Conservation (phyloP, 306 rosid species). For the Trifolium subterraneum region DNA sequence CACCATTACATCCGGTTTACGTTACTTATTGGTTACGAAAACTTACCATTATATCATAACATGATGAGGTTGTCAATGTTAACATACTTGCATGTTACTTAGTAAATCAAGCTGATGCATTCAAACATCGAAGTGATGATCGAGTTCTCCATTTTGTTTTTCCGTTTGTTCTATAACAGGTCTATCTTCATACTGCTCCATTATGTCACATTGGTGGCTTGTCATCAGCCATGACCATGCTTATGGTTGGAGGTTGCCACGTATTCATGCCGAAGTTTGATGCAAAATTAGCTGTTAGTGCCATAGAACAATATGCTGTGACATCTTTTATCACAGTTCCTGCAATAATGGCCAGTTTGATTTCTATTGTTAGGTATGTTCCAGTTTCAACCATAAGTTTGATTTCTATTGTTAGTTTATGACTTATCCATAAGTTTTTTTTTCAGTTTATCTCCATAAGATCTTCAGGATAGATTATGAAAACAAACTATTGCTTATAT, state of each 20-base stretch:
- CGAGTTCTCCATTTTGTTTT: background rate
- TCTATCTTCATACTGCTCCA: slow-evolving; percentile 91
- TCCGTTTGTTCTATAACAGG: slow-evolving; percentile 51
- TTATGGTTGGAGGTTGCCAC: slow-evolving; percentile 86
- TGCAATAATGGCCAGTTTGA: slow-evolving; percentile 78
- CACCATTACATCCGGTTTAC: slow-evolving; percentile 27
- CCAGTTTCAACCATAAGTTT: no score
- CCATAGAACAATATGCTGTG: slow-evolving; percentile 60
- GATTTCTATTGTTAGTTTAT: no score
- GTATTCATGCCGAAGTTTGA: slow-evolving; percentile 78
- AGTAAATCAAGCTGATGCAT: slow-evolving; percentile 13
- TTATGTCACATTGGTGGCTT: slow-evolving; percentile 90
- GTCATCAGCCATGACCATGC: slow-evolving; percentile 86
- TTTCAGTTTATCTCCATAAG: no score
- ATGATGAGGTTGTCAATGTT: slow-evolving; percentile 10
- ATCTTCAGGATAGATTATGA: no score
- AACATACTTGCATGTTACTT: background rate
- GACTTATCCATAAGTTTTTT: no score
- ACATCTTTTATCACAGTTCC: slow-evolving; percentile 94
- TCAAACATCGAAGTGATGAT: slow-evolving; percentile 15
- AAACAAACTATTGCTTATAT: no score
- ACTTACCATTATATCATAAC: slow-evolving; percentile 32
- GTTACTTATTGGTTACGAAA: slow-evolving; percentile 13
- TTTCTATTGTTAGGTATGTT: slow-evolving; percentile 61
- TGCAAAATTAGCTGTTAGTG: slow-evolving; percentile 59